These are phyloP conservation scores for Gossypium rotundifolium DNA, from an alignment of 345 rosid genomes.

Conservation along the genomic window DNA sequence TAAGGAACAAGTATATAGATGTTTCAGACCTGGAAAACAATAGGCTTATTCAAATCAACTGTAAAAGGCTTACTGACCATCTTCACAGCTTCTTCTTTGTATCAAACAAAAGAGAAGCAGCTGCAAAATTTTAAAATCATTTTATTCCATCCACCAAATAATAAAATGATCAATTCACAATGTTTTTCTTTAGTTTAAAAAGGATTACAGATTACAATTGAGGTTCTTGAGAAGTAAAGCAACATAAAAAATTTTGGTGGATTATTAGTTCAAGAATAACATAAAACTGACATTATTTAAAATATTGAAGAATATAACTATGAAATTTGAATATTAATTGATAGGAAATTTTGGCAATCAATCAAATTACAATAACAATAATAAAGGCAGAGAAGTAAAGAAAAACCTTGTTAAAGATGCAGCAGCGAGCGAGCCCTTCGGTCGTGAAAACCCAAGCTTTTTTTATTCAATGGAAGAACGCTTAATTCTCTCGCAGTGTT, in stretches of 20 bases:
- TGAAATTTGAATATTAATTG: not conserved
- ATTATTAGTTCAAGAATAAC: not conserved
- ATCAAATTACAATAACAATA: not conserved
- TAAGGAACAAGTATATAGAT: not conserved
- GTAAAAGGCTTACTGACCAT: conserved; percentile 43
- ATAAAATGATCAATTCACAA: not conserved
- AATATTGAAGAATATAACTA: not conserved
- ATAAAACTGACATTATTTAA: not conserved
- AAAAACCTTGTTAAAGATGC: not conserved
- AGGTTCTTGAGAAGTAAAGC: not conserved
- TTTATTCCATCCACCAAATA: not conserved
- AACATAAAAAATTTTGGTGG: not conserved
- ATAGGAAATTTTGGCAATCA: no score
- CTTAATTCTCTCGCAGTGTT: not conserved
- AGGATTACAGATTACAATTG: not conserved
- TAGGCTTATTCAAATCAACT: conserved; percentile 45
- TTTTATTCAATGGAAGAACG: not conserved
- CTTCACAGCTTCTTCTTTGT: conserved; percentile 16
- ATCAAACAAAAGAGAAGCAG: not conserved
- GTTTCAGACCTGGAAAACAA: conserved; percentile 39
- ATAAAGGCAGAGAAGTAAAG: not conserved
- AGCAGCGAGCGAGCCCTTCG: not conserved
- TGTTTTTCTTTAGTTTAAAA: no score
- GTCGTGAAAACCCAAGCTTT: not conserved
- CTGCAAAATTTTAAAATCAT: not conserved